Base-by-base conservation (phyloP, 2,329 filamentous ascomycete genomes). In the Trichophyton verrucosum region DNA sequence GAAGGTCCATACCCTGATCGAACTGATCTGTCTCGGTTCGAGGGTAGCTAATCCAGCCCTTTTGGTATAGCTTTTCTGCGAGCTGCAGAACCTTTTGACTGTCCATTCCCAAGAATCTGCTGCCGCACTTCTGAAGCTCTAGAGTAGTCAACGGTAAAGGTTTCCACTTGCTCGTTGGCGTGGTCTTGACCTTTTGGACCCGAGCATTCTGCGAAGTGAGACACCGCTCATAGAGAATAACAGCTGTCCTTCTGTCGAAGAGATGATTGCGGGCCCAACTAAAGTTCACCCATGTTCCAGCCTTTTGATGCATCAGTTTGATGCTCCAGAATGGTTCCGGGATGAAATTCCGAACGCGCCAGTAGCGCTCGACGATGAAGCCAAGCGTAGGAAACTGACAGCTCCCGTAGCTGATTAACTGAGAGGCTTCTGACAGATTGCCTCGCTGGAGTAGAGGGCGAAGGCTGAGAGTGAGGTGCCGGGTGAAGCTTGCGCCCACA, bases 391-490 rank as follows among this genome's bases (percentile, higher is more conserved):
- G 55, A 57, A 57, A 57, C 55, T 57, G 55, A 24, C 55, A 57
- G 55, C 55, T 57, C 55, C 55, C 55, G n/a, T 57, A 57, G 55
- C 55, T 57, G 57, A 59, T 59, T 30, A 59, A 49, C 49, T 59
- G 57, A 49, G 40, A 59, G 57, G 57, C 20, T 49, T 59, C 57
- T 59, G 57, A 59, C 40, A 59, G 40, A 59, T 49, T 59, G 57
- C 57, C 57, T 59, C 57, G 57, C 57, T 59, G 57, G 42, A 59
- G 57, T 59, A 59, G 3, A 33, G 57, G 57, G 47, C 55, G 15
- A 57, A 57, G 55, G 55, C 55, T 38, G 24, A 59, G 42, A 59
- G 58, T 59, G 58, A 59, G 58, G 58, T 53, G 58, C 58, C 58
- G 58, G 40, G 58, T 59, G 42, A 59, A 59, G 42, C 58, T 59